phyloP scores from a whole-genome alignment of 139 green algal species.

The Chlorella sp. region DNA sequence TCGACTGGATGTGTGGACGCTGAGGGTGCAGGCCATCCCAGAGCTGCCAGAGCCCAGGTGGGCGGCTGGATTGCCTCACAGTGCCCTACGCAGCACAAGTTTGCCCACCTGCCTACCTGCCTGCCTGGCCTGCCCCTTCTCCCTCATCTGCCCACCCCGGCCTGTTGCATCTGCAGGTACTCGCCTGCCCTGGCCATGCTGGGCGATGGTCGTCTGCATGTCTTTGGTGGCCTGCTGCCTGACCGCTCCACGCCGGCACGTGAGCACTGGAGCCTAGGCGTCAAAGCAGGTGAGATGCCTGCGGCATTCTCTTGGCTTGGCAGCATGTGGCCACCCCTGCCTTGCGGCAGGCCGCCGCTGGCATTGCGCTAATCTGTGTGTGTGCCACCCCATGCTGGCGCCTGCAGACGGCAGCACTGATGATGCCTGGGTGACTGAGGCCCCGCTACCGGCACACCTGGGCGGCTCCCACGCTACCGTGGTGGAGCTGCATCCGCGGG shows the following conservation, averaged over 20 bases:
- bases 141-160: too few relatives aligned
- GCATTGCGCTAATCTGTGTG: too few relatives aligned
- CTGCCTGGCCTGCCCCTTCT: too few relatives aligned
- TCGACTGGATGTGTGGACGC: neutral
- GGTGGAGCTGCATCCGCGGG: neutral
- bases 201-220: neutral
- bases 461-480: neutral
- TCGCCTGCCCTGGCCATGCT: neutral
- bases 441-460: neutral
- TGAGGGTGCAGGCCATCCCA: neutral
- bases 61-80: too few relatives aligned
- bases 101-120: too few relatives aligned
- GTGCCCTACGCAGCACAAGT: too few relatives aligned
- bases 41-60: neutral
- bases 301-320: too few relatives aligned
- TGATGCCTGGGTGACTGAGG: neutral
- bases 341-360: too few relatives aligned
- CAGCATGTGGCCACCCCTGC: too few relatives aligned
- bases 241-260: neutral
- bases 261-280: neutral
- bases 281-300: neutral
- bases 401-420: neutral
- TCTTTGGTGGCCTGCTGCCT: neutral
- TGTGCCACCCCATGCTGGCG: too few relatives aligned
- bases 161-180: neutral